These are phyloP conservation scores for Xylariaceae sp. DNA, from an alignment of 2,329 filamentous ascomycete genomes.

Conservation along the genomic window DNA sequence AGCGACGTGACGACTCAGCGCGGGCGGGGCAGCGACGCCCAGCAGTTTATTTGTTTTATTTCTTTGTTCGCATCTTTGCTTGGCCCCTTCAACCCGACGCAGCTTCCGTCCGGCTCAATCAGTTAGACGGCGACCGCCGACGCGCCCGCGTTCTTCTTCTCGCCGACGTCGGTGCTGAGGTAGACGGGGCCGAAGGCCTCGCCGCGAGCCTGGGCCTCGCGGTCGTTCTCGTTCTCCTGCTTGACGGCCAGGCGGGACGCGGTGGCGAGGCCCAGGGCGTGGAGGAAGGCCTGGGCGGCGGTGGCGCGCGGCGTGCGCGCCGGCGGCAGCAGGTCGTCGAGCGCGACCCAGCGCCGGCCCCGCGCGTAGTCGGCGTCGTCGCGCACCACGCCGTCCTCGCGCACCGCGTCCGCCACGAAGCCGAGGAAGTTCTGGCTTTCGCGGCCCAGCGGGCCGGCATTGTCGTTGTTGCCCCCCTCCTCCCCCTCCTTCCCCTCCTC, in stretches of 20 bases:
- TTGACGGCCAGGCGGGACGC: slow-evolving; percentile 55
- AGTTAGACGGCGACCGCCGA: slow-evolving; percentile 24
- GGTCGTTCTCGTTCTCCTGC: slow-evolving; percentile 56
- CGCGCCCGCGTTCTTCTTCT: too few species aligned
- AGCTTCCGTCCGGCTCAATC: too few species aligned
- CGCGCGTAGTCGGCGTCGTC: slow-evolving; percentile 23
- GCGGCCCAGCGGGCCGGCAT: slow-evolving; percentile 30
- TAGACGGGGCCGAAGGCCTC: too few species aligned
- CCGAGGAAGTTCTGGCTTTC: slow-evolving; percentile 39
- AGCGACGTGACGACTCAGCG: too few species aligned
- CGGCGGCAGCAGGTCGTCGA: slow-evolving; percentile 62
- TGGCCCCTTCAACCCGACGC: too few species aligned
- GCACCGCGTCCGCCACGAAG: slow-evolving; percentile 31
- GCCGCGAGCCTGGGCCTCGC: too few species aligned
- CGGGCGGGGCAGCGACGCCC: too few species aligned
- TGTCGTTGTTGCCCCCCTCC: slow-evolving; percentile 8
- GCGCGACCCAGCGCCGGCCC: slow-evolving; percentile 46
- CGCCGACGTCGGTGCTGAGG: too few species aligned
- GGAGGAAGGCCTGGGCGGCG: slow-evolving; percentile 68
- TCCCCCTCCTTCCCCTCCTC: neutral
- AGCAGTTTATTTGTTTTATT: too few species aligned
- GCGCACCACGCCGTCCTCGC: slow-evolving; percentile 22
- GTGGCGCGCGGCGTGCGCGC: slow-evolving; percentile 46
- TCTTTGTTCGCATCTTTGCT: too few species aligned
- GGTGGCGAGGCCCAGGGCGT: slow-evolving; percentile 63